These are phyloP conservation scores for Agaricus sinodeliciosus DNA, from an alignment of 768 basidiomycete genomes.

Conservation along the genomic window DNA sequence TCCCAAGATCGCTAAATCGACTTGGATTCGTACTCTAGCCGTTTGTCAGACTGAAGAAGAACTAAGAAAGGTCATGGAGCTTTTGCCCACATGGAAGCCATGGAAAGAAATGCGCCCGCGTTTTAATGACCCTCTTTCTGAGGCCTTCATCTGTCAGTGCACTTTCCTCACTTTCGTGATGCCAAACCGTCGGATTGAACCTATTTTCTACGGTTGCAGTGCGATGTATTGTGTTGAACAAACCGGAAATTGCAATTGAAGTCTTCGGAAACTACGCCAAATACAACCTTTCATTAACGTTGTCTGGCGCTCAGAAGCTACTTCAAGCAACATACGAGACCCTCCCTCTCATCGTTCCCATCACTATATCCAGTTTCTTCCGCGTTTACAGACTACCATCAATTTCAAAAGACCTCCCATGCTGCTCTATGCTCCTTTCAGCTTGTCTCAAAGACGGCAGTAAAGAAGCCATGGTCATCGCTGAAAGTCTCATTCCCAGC, in stretches of 20 bases:
- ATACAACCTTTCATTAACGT: slow-evolving; percentile 48
- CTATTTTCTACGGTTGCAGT: slow-evolving; percentile 31
- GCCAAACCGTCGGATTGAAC: neutral
- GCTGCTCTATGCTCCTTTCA: slow-evolving; percentile 48
- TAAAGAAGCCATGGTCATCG: slow-evolving; percentile 32
- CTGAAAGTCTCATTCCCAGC: slow-evolving; percentile 33
- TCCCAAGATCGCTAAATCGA: slow-evolving; percentile 33
- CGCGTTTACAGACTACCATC: slow-evolving; percentile 47
- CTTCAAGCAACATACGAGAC: slow-evolving; percentile 47
- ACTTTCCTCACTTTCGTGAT: neutral
- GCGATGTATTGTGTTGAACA: slow-evolving; percentile 53
- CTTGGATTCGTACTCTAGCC: slow-evolving; percentile 46
- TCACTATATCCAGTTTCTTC: slow-evolving; percentile 49
- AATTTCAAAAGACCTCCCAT: slow-evolving; percentile 47
- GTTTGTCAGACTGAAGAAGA: slow-evolving; percentile 45
- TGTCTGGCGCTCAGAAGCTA: slow-evolving; percentile 47
- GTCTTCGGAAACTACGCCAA: slow-evolving; percentile 59
- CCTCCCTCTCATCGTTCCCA: slow-evolving; percentile 39
- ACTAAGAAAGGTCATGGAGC: slow-evolving; percentile 35
- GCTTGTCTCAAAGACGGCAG: slow-evolving; percentile 46
- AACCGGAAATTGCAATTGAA: slow-evolving; percentile 49
- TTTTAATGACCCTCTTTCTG: slow-evolving; percentile 33
- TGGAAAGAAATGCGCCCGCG: slow-evolving; percentile 40
- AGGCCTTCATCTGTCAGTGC: slow-evolving; percentile 50
- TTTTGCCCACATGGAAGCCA: slow-evolving; percentile 43